Conservation (phyloP, 345 rosid genomes). For the Aquilaria yunnanensis region DNA sequence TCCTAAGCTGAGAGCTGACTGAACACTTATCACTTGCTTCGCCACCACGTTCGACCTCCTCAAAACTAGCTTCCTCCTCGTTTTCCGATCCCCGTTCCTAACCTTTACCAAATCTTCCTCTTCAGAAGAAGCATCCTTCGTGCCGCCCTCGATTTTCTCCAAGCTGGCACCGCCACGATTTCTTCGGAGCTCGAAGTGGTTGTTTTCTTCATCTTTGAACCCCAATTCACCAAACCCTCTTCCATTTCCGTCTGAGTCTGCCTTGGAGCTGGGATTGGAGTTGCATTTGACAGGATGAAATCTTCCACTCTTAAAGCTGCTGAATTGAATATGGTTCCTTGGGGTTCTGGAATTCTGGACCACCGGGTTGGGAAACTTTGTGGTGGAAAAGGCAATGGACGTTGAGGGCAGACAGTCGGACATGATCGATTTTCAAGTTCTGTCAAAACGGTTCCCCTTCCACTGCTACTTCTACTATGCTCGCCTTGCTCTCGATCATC, state of each 20-base stretch:
- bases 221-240: constrained; percentile 25
- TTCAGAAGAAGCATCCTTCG: constrained; percentile 11
- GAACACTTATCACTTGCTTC: constrained; percentile 73
- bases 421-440: constrained; percentile 18
- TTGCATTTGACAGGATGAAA: constrained; percentile 3
- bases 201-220: constrained; percentile 24
- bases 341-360: neutral
- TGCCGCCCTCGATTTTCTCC: constrained; percentile 7
- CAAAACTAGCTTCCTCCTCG: constrained; percentile 38
- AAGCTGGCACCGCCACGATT: constrained; percentile 9
- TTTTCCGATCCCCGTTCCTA: constrained; percentile 10
- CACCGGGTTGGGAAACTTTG: constrained; percentile 10
- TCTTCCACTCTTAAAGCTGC: neutral
- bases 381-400: constrained; percentile 16
- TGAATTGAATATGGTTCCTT: constrained; percentile 5
- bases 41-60: constrained; percentile 70
- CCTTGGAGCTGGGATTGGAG: constrained; percentile 8
- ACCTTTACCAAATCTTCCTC: constrained; percentile 23
- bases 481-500: too few species aligned
- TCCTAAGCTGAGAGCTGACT: constrained; percentile 75
- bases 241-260: neutral
- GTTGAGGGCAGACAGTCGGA: constrained; percentile 26
- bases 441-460: too few species aligned
- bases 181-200: constrained; percentile 14
- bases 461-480: too few species aligned